These are phyloP conservation scores for Quercus berberidifolia DNA, from an alignment of 306 rosid species.

Conservation along the genomic window DNA sequence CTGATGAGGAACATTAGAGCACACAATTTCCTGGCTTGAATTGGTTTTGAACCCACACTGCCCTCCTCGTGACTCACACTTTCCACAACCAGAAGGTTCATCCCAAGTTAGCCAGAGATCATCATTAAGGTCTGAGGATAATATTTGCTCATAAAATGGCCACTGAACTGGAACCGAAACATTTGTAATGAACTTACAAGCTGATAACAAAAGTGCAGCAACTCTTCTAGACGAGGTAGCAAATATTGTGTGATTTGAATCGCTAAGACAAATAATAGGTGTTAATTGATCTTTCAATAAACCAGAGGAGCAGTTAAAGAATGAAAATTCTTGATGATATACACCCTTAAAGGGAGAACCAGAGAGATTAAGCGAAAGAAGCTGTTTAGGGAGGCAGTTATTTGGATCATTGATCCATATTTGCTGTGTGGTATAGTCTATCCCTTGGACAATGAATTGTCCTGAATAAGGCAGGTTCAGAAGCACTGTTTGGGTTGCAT, in stretches of 20 bases:
- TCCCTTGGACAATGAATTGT: constrained; percentile 37
- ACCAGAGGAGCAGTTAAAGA: constrained; percentile 64
- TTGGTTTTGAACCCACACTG: too few relatives aligned
- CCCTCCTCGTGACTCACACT: too few relatives aligned
- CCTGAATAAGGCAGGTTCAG: constrained; percentile 48
- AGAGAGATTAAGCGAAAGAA: constrained; percentile 49
- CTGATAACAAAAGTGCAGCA: constrained; percentile 18
- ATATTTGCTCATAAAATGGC: not conserved
- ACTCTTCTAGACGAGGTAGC: constrained; percentile 43
- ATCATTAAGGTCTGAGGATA: too few relatives aligned
- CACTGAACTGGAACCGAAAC: constrained; percentile 46
- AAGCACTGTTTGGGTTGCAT: constrained; percentile 26
- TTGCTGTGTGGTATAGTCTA: constrained; percentile 60
- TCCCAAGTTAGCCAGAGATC: too few relatives aligned
- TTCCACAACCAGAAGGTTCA: too few relatives aligned
- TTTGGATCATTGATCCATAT: constrained; percentile 66
- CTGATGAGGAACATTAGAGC: too few relatives aligned
- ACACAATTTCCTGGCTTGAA: too few relatives aligned
- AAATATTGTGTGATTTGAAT: constrained; percentile 26
- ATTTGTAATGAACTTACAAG: constrained; percentile 23
- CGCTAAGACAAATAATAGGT: constrained; percentile 62
- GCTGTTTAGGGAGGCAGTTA: constrained; percentile 53
- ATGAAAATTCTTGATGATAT: constrained; percentile 37
- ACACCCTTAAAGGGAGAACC: constrained; percentile 46
- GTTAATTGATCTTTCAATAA: constrained; percentile 27